A percentile compares a stretch with the other conserved stretches of the same genome.
Evolutionary conservation across 1,284 basidiomycete species (phyloP).

Genomic region (Fomes fomentarius): DNA sequence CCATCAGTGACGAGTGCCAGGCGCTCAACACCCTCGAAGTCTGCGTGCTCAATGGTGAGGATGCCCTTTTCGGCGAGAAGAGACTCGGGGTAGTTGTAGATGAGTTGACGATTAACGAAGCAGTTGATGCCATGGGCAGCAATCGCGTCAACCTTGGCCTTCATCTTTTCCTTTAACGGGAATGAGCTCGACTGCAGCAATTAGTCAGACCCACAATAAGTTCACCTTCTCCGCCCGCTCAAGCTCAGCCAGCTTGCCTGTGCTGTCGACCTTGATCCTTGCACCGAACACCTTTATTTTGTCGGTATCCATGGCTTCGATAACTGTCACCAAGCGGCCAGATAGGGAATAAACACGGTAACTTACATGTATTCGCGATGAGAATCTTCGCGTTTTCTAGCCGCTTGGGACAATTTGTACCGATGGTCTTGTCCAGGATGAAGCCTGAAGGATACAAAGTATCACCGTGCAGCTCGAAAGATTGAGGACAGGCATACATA

Average conservation of each 20-base stretch:
- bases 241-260: constrained; percentile 96
- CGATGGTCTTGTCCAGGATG: constrained; percentile 97
- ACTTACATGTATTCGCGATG: constrained; percentile 94
- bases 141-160: constrained; percentile 95
- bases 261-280: constrained; percentile 93
- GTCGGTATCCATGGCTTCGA: constrained; percentile 96
- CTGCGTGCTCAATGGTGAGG: constrained; percentile 97
- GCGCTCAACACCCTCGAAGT: constrained; percentile 98
- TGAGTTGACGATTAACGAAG: constrained; percentile 98
- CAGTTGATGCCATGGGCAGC: constrained; percentile 95
- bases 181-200: neutral
- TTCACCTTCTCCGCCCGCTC: constrained; percentile 95
- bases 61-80: constrained; percentile 94
- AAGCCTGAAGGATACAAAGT: constrained; percentile 62
- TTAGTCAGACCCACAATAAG: constrained; percentile 21
- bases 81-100: constrained; percentile 99
- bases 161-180: constrained; percentile 90
- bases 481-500: constrained; percentile 32
- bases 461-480: neutral
- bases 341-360: neutral
- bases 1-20: constrained; percentile 96
- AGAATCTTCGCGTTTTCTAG: constrained; percentile 96
- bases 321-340: neutral
- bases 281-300: constrained; percentile 99
- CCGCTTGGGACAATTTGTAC: constrained; percentile 93